Percentiles rank a stretch among this genome's conserved stretches.
Conservation (phyloP, 2,329 filamentous ascomycete genomes). For the Nothophaeocryptopus gaeumannii region DNA sequence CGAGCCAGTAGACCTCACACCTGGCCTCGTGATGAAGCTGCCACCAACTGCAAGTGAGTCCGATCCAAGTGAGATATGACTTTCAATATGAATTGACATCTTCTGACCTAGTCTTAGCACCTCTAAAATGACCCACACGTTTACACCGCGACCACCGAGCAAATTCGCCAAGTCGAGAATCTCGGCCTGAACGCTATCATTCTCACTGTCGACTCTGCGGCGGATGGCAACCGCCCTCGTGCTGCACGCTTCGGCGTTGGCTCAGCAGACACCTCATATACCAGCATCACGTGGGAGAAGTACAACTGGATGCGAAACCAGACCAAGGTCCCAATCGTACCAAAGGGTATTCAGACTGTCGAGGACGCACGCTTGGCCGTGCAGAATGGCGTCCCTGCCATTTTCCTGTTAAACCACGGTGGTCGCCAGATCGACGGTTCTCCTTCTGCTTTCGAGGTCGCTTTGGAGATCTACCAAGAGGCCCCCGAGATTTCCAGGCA, state of each 20-base stretch:
- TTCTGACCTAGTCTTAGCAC: conserved; percentile 21
- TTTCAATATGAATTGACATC: no score
- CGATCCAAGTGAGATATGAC: conserved; percentile 26
- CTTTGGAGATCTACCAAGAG: conserved; percentile 67
- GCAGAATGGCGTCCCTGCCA: conserved; percentile 42
- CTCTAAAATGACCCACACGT: conserved; percentile 37
- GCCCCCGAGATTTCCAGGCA: conserved; percentile 40
- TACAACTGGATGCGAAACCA: conserved; percentile 37
- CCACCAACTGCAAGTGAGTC: no score
- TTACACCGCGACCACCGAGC: conserved; percentile 31
- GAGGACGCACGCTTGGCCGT: conserved; percentile 41
- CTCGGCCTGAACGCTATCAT: conserved; percentile 41
- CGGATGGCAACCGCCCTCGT: conserved; percentile 43
- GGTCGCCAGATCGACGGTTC: conserved; percentile 52
- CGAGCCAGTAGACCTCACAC: no score
- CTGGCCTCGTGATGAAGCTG: no score
- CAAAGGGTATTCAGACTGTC: conserved; percentile 42
- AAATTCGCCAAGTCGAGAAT: conserved; percentile 38
- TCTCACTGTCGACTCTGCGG: conserved; percentile 48
- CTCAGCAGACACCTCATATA: conserved; percentile 47
- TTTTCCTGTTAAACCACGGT: conserved; percentile 56
- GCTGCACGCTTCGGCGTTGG: conserved; percentile 69
- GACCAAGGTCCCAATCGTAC: conserved; percentile 39
- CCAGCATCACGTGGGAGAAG: conserved; percentile 73
- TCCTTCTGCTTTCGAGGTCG: conserved; percentile 69